Percentiles rank a stretch among this genome's conserved stretches.
Evolutionary conservation across 2,329 filamentous ascomycete species (phyloP).

Genomic region (Exserohilum rostratum): DNA sequence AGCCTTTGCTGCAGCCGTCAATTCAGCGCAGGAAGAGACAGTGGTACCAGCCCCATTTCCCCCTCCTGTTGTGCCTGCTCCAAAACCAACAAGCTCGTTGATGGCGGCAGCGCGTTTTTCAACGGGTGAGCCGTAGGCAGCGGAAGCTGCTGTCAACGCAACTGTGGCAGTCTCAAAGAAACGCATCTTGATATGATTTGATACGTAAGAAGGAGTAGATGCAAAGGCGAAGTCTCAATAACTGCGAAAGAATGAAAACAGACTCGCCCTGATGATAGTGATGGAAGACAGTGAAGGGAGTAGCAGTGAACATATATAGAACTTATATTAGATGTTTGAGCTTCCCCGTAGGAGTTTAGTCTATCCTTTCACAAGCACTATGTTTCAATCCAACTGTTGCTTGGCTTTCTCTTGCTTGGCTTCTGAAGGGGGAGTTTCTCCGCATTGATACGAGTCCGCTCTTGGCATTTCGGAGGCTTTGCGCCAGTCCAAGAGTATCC

Average conservation of each 20-base stretch:
- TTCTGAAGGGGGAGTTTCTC: slow-evolving; percentile 17
- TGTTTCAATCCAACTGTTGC: not conserved
- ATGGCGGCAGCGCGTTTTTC: slow-evolving; percentile 36
- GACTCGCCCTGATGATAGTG: slow-evolving; percentile 21
- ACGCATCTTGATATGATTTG: slow-evolving; percentile 28
- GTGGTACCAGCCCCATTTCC: slow-evolving; percentile 61
- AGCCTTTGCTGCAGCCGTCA: slow-evolving; percentile 56
- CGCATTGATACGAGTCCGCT: slow-evolving; percentile 15
- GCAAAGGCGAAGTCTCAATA: slow-evolving; percentile 5
- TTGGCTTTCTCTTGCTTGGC: slow-evolving; percentile 18
- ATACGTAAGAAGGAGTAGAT: not conserved
- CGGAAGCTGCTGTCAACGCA: slow-evolving; percentile 35
- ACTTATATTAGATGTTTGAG: slow-evolving; percentile 16
- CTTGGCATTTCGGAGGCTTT: slow-evolving; percentile 1
- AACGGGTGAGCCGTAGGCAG: slow-evolving; percentile 29
- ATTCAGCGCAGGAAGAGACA: slow-evolving; percentile 58
- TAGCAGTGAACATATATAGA: not conserved
- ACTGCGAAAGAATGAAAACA: slow-evolving; percentile 24
- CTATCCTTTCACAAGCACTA: not conserved
- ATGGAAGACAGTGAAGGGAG: slow-evolving; percentile 3
- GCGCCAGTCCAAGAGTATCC: slow-evolving; percentile 20
- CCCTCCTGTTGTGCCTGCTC: slow-evolving; percentile 62
- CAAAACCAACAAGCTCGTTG: slow-evolving; percentile 52
- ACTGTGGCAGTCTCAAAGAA: slow-evolving; percentile 32
- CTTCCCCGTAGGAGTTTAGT: slow-evolving; percentile 8